Evolutionary conservation across 352 stramenopile species (phyloP).

Genomic region (Pythium scleroteichum): DNA sequence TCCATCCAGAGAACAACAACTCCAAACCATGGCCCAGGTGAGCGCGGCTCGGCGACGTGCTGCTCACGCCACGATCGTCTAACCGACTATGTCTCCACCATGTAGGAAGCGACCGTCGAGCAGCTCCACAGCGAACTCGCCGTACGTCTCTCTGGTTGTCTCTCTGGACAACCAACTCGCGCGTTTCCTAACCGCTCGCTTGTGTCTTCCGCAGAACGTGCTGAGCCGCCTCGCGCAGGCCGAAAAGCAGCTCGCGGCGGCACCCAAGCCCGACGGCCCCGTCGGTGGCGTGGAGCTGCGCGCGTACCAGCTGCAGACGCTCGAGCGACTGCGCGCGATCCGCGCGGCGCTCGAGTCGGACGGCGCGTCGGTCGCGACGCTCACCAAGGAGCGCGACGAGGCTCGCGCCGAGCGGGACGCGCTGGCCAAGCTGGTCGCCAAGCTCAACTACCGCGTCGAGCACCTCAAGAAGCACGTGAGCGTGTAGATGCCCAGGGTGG

Average conservation of each 20-base stretch:
- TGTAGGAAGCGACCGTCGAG: conserved; percentile 13
- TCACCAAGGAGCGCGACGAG: conserved; percentile 63
- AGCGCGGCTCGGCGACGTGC: too few species aligned
- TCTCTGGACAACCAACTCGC: too few species aligned
- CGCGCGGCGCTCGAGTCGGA: conserved; percentile 56
- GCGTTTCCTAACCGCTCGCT: background rate
- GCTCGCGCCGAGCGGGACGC: conserved; percentile 56
- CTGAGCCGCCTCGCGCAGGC: conserved; percentile 44
- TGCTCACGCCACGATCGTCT: background rate
- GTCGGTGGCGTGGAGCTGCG: conserved; percentile 64
- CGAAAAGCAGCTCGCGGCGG: conserved; percentile 44
- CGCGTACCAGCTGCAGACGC: conserved; percentile 67
- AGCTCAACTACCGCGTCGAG: conserved; percentile 78
- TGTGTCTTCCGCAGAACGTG: conserved; percentile 35
- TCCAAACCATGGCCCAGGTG: background rate
- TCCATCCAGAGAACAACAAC: background rate
- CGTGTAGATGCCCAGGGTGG: conserved; percentile 24
- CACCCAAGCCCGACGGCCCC: conserved; percentile 47
- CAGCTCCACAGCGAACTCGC: conserved; percentile 26
- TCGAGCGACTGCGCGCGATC: conserved; percentile 61
- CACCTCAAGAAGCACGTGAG: conserved; percentile 76
- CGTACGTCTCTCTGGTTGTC: conserved; percentile 2
- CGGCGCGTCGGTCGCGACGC: conserved; percentile 57
- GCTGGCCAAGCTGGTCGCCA: conserved; percentile 71
- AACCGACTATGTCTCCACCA: background rate